Conservation (phyloP, 1,284 basidiomycete genomes). For the Leucoagaricus sp. region DNA sequence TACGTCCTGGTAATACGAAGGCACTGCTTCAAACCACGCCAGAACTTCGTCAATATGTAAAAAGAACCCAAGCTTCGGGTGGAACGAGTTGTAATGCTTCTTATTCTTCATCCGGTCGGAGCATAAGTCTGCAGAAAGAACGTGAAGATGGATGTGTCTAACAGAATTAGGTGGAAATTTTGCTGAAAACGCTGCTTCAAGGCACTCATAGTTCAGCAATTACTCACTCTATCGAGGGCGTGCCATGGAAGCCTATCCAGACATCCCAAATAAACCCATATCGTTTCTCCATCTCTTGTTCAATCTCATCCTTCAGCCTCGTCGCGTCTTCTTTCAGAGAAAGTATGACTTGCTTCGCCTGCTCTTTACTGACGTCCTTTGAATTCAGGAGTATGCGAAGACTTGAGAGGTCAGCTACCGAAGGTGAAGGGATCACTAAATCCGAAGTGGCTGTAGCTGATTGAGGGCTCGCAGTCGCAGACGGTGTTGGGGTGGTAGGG, state of each 20-base stretch:
- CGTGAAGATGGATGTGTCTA: conserved; percentile 87
- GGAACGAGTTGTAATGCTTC: conserved; percentile 95
- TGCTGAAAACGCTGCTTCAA: not conserved
- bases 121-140: conserved; percentile 83
- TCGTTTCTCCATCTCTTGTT: conserved; percentile 78
- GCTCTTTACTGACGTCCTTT: conserved; percentile 39
- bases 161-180: not conserved
- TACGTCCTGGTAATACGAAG: conserved; percentile 54
- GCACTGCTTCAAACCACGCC: conserved; percentile 69
- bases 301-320: conserved; percentile 59
- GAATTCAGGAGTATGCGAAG: conserved; percentile 62
- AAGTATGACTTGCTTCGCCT: conserved; percentile 56
- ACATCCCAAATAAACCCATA: conserved; percentile 84
- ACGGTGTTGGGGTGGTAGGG: not conserved
- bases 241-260: conserved; percentile 85
- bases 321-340: conserved; percentile 60
- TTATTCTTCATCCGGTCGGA: conserved; percentile 82
- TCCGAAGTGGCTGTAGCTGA: not conserved
- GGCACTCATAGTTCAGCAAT: not conserved
- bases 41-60: conserved; percentile 76
- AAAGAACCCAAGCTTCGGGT: conserved; percentile 87
- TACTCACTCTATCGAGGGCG: conserved; percentile 75
- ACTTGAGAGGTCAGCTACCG: conserved; percentile 47
- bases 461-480: not conserved
- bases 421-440: conserved; percentile 20